Evolutionary conservation across 192 early-diverging fungal genomes (phyloP).

Genomic region (Umbelopsis sp.): DNA sequence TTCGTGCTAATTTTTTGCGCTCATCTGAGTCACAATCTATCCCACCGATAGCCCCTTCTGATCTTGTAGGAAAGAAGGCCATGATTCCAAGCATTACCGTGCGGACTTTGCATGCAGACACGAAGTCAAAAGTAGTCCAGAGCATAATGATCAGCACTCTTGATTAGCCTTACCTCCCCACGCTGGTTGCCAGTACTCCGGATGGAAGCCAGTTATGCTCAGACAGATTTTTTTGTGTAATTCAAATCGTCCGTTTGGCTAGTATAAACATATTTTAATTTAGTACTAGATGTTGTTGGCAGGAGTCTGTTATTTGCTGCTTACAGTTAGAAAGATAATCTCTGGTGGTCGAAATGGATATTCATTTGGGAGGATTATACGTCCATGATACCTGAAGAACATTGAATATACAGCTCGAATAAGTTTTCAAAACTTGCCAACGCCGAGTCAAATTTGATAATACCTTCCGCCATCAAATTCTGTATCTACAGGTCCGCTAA

Average conservation of each 20-base stretch:
- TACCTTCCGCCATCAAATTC: conserved; percentile 83
- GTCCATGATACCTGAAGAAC: conserved; percentile 77
- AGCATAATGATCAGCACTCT: not conserved
- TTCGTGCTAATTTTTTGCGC: conserved; percentile 59
- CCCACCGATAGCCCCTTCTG: conserved; percentile 81
- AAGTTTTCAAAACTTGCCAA: not conserved
- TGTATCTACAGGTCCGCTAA: conserved; percentile 84
- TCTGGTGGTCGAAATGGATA: conserved; percentile 94
- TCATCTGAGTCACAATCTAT: conserved; percentile 73
- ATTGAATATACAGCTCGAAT: not conserved
- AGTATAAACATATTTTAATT: not conserved
- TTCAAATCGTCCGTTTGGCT: conserved; percentile 88
- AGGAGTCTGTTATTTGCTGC: conserved; percentile 9
- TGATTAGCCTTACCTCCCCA: conserved; percentile 77
- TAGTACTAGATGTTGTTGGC: not conserved
- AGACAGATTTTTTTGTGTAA: conserved; percentile 94
- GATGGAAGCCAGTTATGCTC: conserved; percentile 92
- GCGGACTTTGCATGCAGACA: conserved; percentile 54
- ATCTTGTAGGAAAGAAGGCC: conserved; percentile 87
- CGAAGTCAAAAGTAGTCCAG: not conserved
- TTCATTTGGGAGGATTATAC: conserved; percentile 89
- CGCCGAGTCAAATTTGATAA: not conserved
- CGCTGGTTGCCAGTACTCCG: conserved; percentile 94
- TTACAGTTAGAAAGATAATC: conserved; percentile 75
- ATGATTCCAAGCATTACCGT: conserved; percentile 88